Percentiles rank a stretch among this genome's conserved stretches.
phyloP scores from a whole-genome alignment of 1,284 basidiomycete species.

The Moniliella sp. region DNA sequence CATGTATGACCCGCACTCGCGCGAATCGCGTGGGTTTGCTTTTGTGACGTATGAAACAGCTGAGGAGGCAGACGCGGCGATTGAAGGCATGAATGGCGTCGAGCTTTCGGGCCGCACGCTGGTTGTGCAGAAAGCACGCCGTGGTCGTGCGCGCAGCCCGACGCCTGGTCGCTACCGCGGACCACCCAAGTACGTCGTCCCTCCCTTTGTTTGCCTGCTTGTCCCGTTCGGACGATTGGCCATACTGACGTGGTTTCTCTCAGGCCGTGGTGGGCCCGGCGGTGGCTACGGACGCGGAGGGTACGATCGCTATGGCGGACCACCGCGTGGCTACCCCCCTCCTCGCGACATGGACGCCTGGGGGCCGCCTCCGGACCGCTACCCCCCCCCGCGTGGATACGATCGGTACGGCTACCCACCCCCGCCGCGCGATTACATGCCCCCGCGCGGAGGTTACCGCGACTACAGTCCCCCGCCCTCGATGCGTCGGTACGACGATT shows the following conservation, averaged over 20 bases:
- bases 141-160: constrained; percentile 76
- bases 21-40: constrained; percentile 94
- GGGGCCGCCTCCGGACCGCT: constrained; percentile 12
- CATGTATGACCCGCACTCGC: constrained; percentile 88
- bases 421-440: constrained; percentile 10
- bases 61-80: constrained; percentile 73
- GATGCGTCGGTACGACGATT: constrained; percentile 9
- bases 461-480: constrained; percentile 13
- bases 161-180: constrained; percentile 85
- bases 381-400: constrained; percentile 8
- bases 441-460: constrained; percentile 6
- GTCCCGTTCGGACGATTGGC: constrained; percentile 4
- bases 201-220: constrained; percentile 11
- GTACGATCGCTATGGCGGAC: constrained; percentile 3
- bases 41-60: constrained; percentile 71
- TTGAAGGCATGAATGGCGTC: constrained; percentile 57
- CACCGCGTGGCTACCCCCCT: constrained; percentile 29
- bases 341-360: constrained; percentile 11
- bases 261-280: constrained; percentile 37
- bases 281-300: too few relatives aligned
- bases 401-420: constrained; percentile 12
- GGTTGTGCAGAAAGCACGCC: constrained; percentile 73
- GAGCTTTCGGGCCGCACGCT: constrained; percentile 68
- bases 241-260: constrained; percentile 40
- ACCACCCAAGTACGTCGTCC: constrained; percentile 50